Base-by-base conservation (phyloP, 148 eudicot genomes). In the Spergularia bocconei region DNA sequence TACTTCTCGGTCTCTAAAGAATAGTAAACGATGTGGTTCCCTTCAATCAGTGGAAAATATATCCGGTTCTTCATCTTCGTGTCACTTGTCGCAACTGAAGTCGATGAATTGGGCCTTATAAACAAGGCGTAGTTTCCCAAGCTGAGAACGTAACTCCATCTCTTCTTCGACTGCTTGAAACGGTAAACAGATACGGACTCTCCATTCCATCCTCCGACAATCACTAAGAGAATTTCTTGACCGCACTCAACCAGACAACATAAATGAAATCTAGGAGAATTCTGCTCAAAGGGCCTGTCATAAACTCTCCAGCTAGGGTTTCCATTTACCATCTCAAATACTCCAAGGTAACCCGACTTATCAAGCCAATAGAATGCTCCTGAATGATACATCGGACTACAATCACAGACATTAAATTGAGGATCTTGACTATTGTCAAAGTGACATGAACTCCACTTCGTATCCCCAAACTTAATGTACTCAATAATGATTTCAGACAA, bases 211-310 rank as follows among this genome's bases (percentile, higher is more conserved):
- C 36, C 36, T 7, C 57, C 51, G 7, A 76, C 48, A 59, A 76
- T 58, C 51, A 68, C 73, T 3, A 73, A 69, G 20, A 69, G 48
- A 19, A 69, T 13, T 13, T 50, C 23, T 19, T 67, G 60, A 17
- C 25, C 33, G 15, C 69, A 59, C 6, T 59, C 68, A 25, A 76
- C 69, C 2, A 74, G 77, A 52, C 50, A 47, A 15, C 69, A 36
- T 51, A 69, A 74, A 11, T 48, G 39, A 50, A 63, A 29, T 21
- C 20, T 6, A 4, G 2, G 12, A 15, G 60, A 2, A 29, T 29
- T 1, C 23, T 0, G 10, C 29, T 41, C 2, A 19, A n/a, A 57
- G 5, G 69, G 69, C 17, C n/a, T 29, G 19, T 10, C 60, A 33
- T 63, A 63, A 10, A 62, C 48, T 17, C 29, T 44, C 60, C 69